Evolutionary conservation across 352 stramenopile genomes (phyloP), one percentile per base, ranked within the genome.

Genomic region (Phytophthora litchii): DNA sequence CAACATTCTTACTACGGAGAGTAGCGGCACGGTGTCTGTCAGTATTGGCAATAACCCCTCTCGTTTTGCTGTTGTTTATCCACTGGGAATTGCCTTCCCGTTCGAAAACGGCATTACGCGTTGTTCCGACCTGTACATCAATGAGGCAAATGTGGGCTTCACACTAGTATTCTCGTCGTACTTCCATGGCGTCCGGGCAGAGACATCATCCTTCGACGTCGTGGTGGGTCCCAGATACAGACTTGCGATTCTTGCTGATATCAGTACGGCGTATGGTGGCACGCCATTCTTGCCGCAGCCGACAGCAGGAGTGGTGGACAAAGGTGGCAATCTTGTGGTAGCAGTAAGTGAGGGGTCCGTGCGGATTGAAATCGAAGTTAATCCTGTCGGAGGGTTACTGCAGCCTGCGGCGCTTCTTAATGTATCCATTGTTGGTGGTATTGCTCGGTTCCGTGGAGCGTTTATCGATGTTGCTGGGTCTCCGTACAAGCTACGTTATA

Each of bases 401-500:
- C 54, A 88, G 3, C 84, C 86, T 0, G 59, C 63, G 1, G 54
- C 34, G 10, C 59, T 68, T 35, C 43, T 91, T 2, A 90, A 85
- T 5, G 64, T 83, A 9, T 81, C 60, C 7, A 76, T 95, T 48
- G 75, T 75, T 20, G 48, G 34, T 2, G 86, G 85, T 6, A 49
- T 89, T 4, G 83, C 64, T 16, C 85, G 76, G 14, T 94, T 93
- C 44, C 64, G 78, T 16, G 67, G 72, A 4, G 37, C 87, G 13
- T 90, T 77, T 49, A 92, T 95, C 38, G 83, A 94, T 29, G 75
- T 88, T 21, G 79, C 84, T 17, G 86, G 86, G 0, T 92, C 83
- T 4, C 85, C 85, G 6, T 95, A 95, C 65, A 80, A 69, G 14
- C 53, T 95, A 27, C 72, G 70, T 0, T 94, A 94, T 23, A 89